Base-by-base conservation (phyloP, 805 yeast genomes). In the Schwanniomyces polymorphus region DNA sequence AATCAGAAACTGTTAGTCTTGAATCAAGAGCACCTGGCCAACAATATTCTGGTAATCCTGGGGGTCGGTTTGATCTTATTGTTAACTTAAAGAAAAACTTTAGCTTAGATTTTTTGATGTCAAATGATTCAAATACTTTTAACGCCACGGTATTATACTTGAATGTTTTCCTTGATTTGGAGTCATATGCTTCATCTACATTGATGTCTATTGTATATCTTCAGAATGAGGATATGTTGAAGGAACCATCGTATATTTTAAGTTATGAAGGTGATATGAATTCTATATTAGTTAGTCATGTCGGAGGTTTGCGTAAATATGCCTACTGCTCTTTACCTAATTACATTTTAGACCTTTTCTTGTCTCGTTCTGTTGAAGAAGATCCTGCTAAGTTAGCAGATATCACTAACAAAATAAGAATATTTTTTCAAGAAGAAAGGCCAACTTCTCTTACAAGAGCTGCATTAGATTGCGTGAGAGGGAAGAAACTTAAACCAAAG, bases 291-390 rank as follows among this genome's bases (percentile, higher is more conserved):
- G 59, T 73, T 9, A 65, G 70, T 9, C 60, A 61, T 42, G 64
- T 71, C 8, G 78, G 78, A 2, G 78, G 77, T 2, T 59, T 73
- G 17, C 59, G 78, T 28, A 70, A 67, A 45, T 67, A 63, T 50
- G 53, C 74, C 7, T 70, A 72, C 51, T 72, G 76, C 45, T 55
- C 59, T 18, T 55, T 73, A 12, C 69, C 76, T n/a, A 71, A 68
- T 49, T 47, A 56, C 2, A 47, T 61, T 10, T 53, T 58, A 6
- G 56, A 61, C 33, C 35, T 50, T 11, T 53, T 73, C n/a, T 12
- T 44, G 8, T 10, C 35, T 31, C 41, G 28, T 40, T 38, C 41
- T 34, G 33, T 27, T n/a, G 47, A 44, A 28, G 27, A 42, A 3
- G 49, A 60, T 34, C 43, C 46, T 21, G 42, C 41, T 17, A 34